Percentiles rank a stretch among this genome's conserved stretches.
phyloP scores from a whole-genome alignment of 2,329 filamentous ascomycete genomes.

The Pleoardoris graminearum region DNA sequence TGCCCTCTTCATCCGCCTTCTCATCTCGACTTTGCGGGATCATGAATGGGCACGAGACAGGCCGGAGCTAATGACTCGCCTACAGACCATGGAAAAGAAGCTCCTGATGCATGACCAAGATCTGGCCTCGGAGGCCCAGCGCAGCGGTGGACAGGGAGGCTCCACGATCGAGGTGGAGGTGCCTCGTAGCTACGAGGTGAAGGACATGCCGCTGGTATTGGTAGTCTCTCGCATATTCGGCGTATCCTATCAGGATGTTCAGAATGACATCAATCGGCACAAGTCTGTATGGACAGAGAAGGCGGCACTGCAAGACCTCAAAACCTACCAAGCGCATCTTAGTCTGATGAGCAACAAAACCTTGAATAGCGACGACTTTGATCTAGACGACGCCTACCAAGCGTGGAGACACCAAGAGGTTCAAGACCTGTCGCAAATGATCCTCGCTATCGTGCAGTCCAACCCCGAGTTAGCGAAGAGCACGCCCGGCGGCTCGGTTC shows the following conservation, averaged over 20 bases:
- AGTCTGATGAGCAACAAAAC: slow-evolving; percentile 78
- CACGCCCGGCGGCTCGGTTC: slow-evolving; percentile 63
- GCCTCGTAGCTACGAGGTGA: slow-evolving; percentile 87
- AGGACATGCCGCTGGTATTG: slow-evolving; percentile 94
- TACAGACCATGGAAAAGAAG: slow-evolving; percentile 87
- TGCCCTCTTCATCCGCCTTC: slow-evolving; percentile 87
- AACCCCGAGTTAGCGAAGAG: slow-evolving; percentile 84
- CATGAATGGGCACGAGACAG: slow-evolving; percentile 84
- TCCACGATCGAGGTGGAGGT: slow-evolving; percentile 79
- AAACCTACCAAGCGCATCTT: slow-evolving; percentile 87
- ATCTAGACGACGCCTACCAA: slow-evolving; percentile 83
- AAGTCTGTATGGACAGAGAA: slow-evolving; percentile 86
- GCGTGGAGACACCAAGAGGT: slow-evolving; percentile 90
- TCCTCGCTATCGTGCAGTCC: slow-evolving; percentile 84
- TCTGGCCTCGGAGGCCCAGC: slow-evolving; percentile 65
- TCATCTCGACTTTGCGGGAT: slow-evolving; percentile 77
- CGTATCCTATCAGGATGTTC: slow-evolving; percentile 75
- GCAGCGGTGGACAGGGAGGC: slow-evolving; percentile 60
- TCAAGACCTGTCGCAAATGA: slow-evolving; percentile 87
- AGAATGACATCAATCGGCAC: slow-evolving; percentile 83
- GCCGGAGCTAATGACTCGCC: slow-evolving; percentile 77
- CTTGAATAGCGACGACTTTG: slow-evolving; percentile 82
- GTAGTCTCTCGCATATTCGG: slow-evolving; percentile 86
- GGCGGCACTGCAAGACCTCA: slow-evolving; percentile 86
- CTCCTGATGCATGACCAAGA: slow-evolving; percentile 93